Conservation (phyloP, 805 yeast genomes). For the Teunomyces atbi region DNA sequence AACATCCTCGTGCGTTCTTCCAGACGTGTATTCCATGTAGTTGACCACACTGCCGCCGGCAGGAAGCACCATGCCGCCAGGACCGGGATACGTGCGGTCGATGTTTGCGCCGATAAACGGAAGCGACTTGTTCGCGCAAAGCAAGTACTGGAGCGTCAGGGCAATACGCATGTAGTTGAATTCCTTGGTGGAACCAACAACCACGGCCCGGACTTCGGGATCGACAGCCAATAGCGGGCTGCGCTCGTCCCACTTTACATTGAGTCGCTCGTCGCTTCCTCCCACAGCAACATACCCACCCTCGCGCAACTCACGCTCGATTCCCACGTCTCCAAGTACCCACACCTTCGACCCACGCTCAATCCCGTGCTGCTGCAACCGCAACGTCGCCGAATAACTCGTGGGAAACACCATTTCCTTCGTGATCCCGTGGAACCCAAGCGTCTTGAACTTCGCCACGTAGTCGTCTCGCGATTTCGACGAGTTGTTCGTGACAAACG, state of each 20-base stretch:
- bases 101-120: constrained; percentile 43
- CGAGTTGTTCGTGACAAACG: constrained; percentile 40
- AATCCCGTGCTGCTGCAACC: constrained; percentile 16
- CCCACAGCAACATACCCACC: constrained; percentile 35
- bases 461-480: constrained; percentile 34
- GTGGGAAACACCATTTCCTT: constrained; percentile 36
- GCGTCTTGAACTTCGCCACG: constrained; percentile 27
- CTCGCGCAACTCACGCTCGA: constrained; percentile 33
- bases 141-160: constrained; percentile 36
- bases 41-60: constrained; percentile 43
- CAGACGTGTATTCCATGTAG: constrained; percentile 35
- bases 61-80: constrained; percentile 34
- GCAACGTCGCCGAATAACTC: constrained; percentile 35
- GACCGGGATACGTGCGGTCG: constrained; percentile 42
- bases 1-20: constrained; percentile 32
- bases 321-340: constrained; percentile 41
- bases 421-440: constrained; percentile 29
- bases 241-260: constrained; percentile 23
- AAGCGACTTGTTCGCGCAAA: constrained; percentile 26
- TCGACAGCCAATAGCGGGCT: constrained; percentile 30
- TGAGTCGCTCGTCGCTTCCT: constrained; percentile 29
- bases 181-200: constrained; percentile 39
- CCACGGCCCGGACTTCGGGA: constrained; percentile 38
- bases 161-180: constrained; percentile 38
- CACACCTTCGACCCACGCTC: constrained; percentile 34